Evolutionary conservation across 2,329 filamentous ascomycete species (phyloP).

Genomic region (Pyrenophora tritici-repentis): DNA sequence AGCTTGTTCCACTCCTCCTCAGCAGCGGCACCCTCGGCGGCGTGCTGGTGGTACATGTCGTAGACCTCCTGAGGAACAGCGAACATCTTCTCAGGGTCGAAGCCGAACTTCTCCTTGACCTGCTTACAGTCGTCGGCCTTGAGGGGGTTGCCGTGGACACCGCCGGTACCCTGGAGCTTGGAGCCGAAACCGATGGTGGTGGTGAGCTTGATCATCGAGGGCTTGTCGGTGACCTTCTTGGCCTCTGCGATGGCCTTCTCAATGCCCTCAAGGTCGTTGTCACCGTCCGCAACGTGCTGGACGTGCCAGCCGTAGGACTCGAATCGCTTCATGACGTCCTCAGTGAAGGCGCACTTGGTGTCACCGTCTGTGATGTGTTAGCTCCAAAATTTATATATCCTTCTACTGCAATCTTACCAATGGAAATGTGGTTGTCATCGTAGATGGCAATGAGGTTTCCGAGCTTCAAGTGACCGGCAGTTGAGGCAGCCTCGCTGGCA

Average conservation of each 20-base stretch:
- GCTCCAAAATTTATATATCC: neutral
- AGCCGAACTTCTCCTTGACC: conserved; percentile 94
- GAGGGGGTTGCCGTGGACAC: conserved; percentile 93
- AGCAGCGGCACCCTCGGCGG: conserved; percentile 80
- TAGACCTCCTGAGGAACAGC: conserved; percentile 94
- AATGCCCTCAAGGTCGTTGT: conserved; percentile 84
- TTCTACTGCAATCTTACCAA: conserved; percentile 55
- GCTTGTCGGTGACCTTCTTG: conserved; percentile 92
- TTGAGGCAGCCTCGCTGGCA: conserved; percentile 86
- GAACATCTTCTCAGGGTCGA: conserved; percentile 92
- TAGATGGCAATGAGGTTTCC: conserved; percentile 97
- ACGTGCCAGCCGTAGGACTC: conserved; percentile 97
- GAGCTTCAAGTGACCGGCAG: conserved; percentile 94
- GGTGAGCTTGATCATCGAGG: conserved; percentile 92
- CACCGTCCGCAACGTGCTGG: conserved; percentile 81
- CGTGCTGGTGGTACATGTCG: conserved; percentile 84
- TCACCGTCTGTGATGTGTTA: conserved; percentile 71
- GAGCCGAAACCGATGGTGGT: conserved; percentile 98
- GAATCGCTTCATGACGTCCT: conserved; percentile 93
- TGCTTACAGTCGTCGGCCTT: conserved; percentile 93
- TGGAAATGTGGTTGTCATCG: conserved; percentile 98
- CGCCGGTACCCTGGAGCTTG: conserved; percentile 87
- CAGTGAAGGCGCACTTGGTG: conserved; percentile 94
- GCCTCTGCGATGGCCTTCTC: conserved; percentile 85
- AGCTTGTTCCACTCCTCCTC: conserved; percentile 97